A percentile compares a stretch with the other conserved stretches of the same genome.
phyloP scores from a whole-genome alignment of 2,329 filamentous ascomycete species.

The Shiraia sp. region DNA sequence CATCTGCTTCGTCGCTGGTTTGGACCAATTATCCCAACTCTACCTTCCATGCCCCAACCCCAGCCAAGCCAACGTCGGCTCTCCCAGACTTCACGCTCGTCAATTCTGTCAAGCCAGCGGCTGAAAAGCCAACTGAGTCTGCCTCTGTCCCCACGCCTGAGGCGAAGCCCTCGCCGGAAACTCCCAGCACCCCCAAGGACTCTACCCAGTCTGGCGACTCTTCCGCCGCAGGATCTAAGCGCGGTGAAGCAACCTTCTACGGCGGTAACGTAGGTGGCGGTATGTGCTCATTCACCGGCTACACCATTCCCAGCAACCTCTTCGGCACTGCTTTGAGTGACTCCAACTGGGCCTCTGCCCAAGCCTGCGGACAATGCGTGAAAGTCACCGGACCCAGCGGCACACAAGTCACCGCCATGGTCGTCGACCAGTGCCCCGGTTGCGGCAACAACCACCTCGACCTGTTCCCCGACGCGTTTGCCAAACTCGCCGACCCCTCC shows the following conservation, averaged over 20 bases:
- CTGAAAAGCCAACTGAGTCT: slow-evolving; percentile 6
- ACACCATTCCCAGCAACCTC: slow-evolving; percentile 62
- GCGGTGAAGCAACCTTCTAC: slow-evolving; percentile 43
- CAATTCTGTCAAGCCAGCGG: slow-evolving; percentile 4
- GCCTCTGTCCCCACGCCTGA: slow-evolving; percentile 11
- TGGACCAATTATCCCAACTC: slow-evolving; percentile 17
- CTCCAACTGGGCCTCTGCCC: slow-evolving; percentile 58
- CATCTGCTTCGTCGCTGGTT: slow-evolving; percentile 7
- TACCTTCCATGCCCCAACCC: slow-evolving; percentile 13
- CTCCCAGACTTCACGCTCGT: slow-evolving; percentile 2
- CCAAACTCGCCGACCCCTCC: slow-evolving; percentile 49
- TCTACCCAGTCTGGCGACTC: neutral
- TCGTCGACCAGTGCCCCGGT: slow-evolving; percentile 62
- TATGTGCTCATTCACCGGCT: slow-evolving; percentile 65
- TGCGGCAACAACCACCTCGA: slow-evolving; percentile 60
- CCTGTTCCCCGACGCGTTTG: slow-evolving; percentile 58
- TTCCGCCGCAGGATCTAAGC: slow-evolving; percentile 14
- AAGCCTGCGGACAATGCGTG: slow-evolving; percentile 65
- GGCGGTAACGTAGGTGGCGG: slow-evolving; percentile 57
- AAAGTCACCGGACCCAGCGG: slow-evolving; percentile 61
- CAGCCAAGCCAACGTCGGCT: neutral
- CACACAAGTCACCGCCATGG: slow-evolving; percentile 66
- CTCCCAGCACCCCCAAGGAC: neutral
- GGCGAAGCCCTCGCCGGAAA: slow-evolving; percentile 4
- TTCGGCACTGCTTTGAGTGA: slow-evolving; percentile 66